These are phyloP conservation scores for Deinandra increscens DNA, from an alignment of 129 eudicot genomes.

Conservation along the genomic window DNA sequence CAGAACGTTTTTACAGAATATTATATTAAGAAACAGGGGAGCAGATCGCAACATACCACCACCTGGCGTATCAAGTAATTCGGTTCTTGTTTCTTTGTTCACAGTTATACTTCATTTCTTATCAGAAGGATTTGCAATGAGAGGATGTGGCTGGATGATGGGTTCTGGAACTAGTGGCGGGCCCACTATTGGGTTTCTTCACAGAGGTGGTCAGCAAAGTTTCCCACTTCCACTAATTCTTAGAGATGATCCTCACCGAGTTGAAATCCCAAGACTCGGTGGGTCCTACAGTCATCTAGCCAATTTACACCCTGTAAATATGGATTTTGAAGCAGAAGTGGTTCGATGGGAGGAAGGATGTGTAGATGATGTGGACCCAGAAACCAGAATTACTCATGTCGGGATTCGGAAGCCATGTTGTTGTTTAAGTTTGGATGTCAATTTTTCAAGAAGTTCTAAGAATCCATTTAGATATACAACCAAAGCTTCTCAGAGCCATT, in stretches of 20 bases:
- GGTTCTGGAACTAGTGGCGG: conserved; percentile 45
- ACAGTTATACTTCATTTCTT: conserved; percentile 78
- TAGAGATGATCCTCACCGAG: conserved; percentile 77
- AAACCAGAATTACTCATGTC: conserved; percentile 61
- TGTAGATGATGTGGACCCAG: conserved; percentile 59
- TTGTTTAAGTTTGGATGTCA: conserved; percentile 72
- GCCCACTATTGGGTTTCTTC: conserved; percentile 74
- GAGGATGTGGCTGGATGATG: conserved; percentile 65
- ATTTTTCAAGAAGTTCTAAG: conserved; percentile 50
- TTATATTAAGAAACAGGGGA: conserved; percentile 79
- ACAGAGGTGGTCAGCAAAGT: conserved; percentile 90
- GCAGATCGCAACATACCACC: conserved; percentile 85
- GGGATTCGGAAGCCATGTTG: conserved; percentile 82
- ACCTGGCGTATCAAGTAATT: conserved; percentile 76
- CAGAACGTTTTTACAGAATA: conserved; percentile 69
- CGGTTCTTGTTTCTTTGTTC: conserved; percentile 81
- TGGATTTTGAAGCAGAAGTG: conserved; percentile 61
- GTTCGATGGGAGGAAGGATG: conserved; percentile 99
- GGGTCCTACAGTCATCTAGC: conserved; percentile 77
- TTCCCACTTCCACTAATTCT: conserved; percentile 74
- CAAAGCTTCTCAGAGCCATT: conserved; percentile 70
- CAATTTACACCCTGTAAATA: conserved; percentile 54
- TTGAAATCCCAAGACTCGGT: conserved; percentile 82
- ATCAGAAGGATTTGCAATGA: conserved; percentile 75
- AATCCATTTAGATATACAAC: conserved; percentile 49